Base-by-base conservation (phyloP, 2,329 filamentous ascomycete species). In the Ciborinia camelliae region DNA sequence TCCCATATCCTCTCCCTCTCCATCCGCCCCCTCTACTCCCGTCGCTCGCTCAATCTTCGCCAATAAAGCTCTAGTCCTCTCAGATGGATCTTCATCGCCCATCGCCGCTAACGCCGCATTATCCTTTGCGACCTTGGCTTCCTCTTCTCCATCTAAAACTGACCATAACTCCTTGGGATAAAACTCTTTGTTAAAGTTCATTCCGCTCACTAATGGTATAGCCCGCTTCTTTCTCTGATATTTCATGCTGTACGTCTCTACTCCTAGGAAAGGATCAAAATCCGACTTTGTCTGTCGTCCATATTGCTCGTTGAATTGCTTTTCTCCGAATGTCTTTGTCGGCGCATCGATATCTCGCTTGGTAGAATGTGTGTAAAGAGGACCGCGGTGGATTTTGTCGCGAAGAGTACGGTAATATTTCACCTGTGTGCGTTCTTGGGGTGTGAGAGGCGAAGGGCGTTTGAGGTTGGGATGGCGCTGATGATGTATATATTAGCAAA, bases 241-340 rank as follows among this genome's bases (percentile, higher is more conserved):
- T 71, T 81, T 82, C 62, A 82, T 79, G 20, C 81, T 81, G 72
- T 86, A 88, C 0, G 84, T 85, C 47, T 83, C 82, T 75, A 86
- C 86, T 63, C 84, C 83, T 51, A 82, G 79, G 71, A 88, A 88
- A 2, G 86, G 83, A 73, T 88, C 84, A 71, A 86, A 84, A 26
- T 80, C 80, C 3, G 76, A 77, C 66, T 78, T 71, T 3, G 68
- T 66, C 50, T 72, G 69, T 39, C 54, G 66, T 8, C 70, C 72
- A 64, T 73, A 75, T 65, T 72, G 73, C 9, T 67, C 65, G 48
- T 68, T 81, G 72, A 67, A 75, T 73, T 68, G 76, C 66, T 67
- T 75, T 75, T 69, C 78, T 74, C 69, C 80, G 78, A 72, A 82
- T 77, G 64, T 79, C 75, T 64, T 77, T 66, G 53, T 75, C 67